phyloP scores from a whole-genome alignment of 2,329 filamentous ascomycete genomes.

The Bipolaris bicolor region DNA sequence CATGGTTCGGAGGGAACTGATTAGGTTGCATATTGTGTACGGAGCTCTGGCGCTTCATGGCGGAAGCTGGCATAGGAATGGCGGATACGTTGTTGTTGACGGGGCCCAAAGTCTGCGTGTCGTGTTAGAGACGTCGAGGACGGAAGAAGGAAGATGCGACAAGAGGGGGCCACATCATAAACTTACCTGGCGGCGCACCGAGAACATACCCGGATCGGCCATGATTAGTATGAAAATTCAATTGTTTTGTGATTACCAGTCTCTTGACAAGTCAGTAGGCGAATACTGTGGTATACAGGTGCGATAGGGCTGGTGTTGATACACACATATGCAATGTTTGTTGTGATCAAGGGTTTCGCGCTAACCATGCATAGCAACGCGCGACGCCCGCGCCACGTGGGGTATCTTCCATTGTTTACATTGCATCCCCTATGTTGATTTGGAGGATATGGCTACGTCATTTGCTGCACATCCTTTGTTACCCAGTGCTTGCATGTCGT shows the following conservation, averaged over 20 bases:
- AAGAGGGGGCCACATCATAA: slow-evolving; percentile 17
- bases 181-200: slow-evolving; percentile 86
- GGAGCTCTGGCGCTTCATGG: slow-evolving; percentile 90
- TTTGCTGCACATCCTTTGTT: not conserved
- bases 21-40: slow-evolving; percentile 66
- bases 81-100: slow-evolving; percentile 77
- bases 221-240: slow-evolving; percentile 26
- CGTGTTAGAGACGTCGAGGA: slow-evolving; percentile 22
- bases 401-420: slow-evolving; percentile 17
- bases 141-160: slow-evolving; percentile 16
- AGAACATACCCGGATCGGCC: slow-evolving; percentile 72
- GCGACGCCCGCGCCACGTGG: slow-evolving; percentile 16
- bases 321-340: slow-evolving; percentile 33
- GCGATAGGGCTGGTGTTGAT: slow-evolving; percentile 28
- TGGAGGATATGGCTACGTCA: not conserved
- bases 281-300: not conserved
- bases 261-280: slow-evolving; percentile 2
- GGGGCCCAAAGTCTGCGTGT: slow-evolving; percentile 77
- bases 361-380: slow-evolving; percentile 37
- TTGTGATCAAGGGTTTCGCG: slow-evolving; percentile 30
- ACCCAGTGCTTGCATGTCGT: too few species aligned
- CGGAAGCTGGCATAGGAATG: slow-evolving; percentile 89
- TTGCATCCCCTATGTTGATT: not conserved
- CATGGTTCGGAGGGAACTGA: slow-evolving; percentile 66
- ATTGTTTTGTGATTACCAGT: slow-evolving; percentile 4